Base-by-base conservation (phyloP, 2,329 filamentous ascomycete species). In the Colletotrichum salicis region DNA sequence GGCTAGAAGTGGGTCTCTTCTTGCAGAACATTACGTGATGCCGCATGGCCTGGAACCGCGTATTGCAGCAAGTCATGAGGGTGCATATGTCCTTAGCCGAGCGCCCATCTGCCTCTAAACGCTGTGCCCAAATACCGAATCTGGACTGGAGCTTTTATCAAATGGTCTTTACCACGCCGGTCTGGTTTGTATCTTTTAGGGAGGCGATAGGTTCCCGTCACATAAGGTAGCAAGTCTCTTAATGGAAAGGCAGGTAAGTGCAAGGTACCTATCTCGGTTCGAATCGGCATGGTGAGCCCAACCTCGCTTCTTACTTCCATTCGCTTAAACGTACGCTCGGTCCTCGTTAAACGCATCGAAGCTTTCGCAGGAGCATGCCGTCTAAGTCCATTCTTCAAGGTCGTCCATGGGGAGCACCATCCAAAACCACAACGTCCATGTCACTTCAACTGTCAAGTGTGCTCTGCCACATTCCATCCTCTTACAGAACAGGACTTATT, bases 21-120 rank as follows among this genome's bases (percentile, higher is more conserved):
- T 64, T 64, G 59, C 70, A 72, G 70, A 70, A 64, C 65, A 70
- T 72, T 70, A 72, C 70, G 65, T 72, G 52, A 64, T 24, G 54
- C 41, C 29, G 65, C 69, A 69, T 64, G 54, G 70, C 22, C 45
- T 70, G 70, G 69, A 68, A 72, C 59, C 45, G 45, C 66, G 35
- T 70, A 52, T 64, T 68, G 64, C 64, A 71, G 63, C 64, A 54
- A 60, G 35, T 59, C 45, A 35, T 72, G 5, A 41, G 37, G 37
- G 37, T 41, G 70, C 70, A 70, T 70, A 70, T 60, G 55, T 19
- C 22, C 55, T 48, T 64, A 72, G 70, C 66, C 55, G n/a, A 60
- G 55, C 19, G 24, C 15, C 35, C 29, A 22, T 62, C 31, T 12
- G 55, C 22, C 41, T 61, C 33, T 15, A 33, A 56, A 27, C 19